Base-by-base conservation (phyloP, 2,329 filamentous ascomycete genomes). In the Parascedosporium putredinis region DNA sequence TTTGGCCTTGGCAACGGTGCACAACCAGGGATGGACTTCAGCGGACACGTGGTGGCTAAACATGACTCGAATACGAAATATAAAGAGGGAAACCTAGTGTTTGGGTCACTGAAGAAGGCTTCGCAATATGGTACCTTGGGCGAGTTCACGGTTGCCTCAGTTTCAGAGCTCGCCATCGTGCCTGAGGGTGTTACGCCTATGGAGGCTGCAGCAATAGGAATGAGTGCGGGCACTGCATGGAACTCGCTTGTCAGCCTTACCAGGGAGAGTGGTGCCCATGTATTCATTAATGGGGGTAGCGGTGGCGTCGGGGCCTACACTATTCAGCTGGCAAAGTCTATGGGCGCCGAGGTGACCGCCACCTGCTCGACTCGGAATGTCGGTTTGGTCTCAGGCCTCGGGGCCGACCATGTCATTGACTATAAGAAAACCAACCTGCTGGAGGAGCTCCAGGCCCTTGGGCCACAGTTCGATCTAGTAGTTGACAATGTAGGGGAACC, bases 391-490 rank as follows among this genome's bases (percentile, higher is more conserved):
- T 54, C 49, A 6, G 25, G 43, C 1, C 58, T 70, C 5, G 67
- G 67, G 3, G 68, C 65, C 3, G 60, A 66, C 50, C 61, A 64
- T 42, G 58, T 64, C 2, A 56, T 69, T 24, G 64, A 70, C 56
- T 70, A 70, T 53, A 52, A 45, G 31, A 47, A 50, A 9, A 49
- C 45, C 1, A 49, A 57, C 34, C 31, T 61, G 1, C 5, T 57
- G 3, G 43, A 48, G 0, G 47, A 50, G 5, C 50, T 64, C 7
- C 40, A 53, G n/a, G 45, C 46, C 1, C 49, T 44, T n/a, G 54
- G 55, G 1, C 31, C 24, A 8, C 42, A 53, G 2, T 62, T 58
- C 24, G 61, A 60, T 23, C 49, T 58, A 1, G 55, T 56, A n/a
- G 45, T 63, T 5, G 45, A 47, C 29, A 31, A 31, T 12, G 27